A percentile compares a stretch with the other conserved stretches of the same genome.
phyloP scores from a whole-genome alignment of 1,284 basidiomycete species.

The Somion occarium region DNA sequence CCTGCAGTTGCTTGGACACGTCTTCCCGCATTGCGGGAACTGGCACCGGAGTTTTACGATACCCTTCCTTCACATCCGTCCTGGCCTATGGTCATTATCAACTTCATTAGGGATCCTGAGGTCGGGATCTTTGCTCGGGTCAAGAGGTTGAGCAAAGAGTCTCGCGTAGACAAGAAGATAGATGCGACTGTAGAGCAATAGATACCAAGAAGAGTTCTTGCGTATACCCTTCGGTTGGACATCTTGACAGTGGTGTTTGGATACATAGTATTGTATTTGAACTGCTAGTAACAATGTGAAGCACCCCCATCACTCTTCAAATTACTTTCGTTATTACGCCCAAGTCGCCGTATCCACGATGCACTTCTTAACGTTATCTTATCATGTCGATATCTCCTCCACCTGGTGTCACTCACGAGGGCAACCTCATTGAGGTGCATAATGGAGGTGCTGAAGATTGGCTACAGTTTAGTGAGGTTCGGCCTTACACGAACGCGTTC shows the following conservation, averaged over 20 bases:
- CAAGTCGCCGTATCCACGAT: no score
- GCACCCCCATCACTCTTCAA: no score
- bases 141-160: slow-evolving; percentile 28
- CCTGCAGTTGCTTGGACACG: slow-evolving; percentile 95
- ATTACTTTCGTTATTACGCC: no score
- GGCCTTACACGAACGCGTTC: slow-evolving; percentile 58
- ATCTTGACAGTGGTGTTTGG: no score
- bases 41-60: slow-evolving; percentile 94
- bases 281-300: no score
- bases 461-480: slow-evolving; percentile 33
- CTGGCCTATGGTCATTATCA: slow-evolving; percentile 93
- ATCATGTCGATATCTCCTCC: no score
- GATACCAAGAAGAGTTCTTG: neutral
- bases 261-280: no score
- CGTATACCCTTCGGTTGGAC: no score
- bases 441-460: slow-evolving; percentile 35
- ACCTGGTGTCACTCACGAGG: no score
- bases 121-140: slow-evolving; percentile 53
- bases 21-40: slow-evolving; percentile 75
- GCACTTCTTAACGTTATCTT: no score
- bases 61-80: slow-evolving; percentile 81
- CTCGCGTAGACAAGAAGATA: slow-evolving; percentile 4
- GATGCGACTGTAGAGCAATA: neutral
- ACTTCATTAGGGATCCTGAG: slow-evolving; percentile 88
- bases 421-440: slow-evolving; percentile 14